These are phyloP conservation scores for Lyophyllum atratum DNA, from an alignment of 768 basidiomycete genomes.

Conservation along the genomic window DNA sequence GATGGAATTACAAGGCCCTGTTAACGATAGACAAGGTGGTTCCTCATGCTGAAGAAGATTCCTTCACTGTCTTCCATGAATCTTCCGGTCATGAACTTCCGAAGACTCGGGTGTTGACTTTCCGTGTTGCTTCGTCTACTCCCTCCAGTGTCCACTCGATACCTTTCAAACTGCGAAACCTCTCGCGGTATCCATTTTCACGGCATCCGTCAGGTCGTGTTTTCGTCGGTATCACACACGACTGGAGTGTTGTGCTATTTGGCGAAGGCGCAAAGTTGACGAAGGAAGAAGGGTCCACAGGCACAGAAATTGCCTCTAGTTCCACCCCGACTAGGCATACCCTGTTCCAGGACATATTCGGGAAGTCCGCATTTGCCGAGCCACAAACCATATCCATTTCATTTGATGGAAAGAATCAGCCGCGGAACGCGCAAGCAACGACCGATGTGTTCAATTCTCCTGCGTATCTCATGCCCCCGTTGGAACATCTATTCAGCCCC, in stretches of 20 bases:
- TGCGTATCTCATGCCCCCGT: constrained; percentile 75
- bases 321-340: constrained; percentile 43
- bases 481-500: constrained; percentile 70
- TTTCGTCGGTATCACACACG: constrained; percentile 69
- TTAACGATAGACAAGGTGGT: constrained; percentile 45
- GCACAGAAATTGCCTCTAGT: constrained; percentile 36
- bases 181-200: constrained; percentile 37
- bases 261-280: constrained; percentile 55
- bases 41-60: constrained; percentile 56
- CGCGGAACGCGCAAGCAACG: constrained; percentile 3
- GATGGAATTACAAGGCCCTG: constrained; percentile 52
- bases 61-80: constrained; percentile 59
- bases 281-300: constrained; percentile 43
- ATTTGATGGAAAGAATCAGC: constrained; percentile 1
- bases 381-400: constrained; percentile 21
- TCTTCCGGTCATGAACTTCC: constrained; percentile 26
- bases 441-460: constrained; percentile 56
- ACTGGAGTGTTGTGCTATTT: constrained; percentile 66
- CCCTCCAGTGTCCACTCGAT: constrained; percentile 46
- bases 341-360: constrained; percentile 91
- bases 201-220: constrained; percentile 42
- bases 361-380: constrained; percentile 64
- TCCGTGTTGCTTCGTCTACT: constrained; percentile 44
- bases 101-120: constrained; percentile 48
- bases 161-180: constrained; percentile 64